phyloP scores from a whole-genome alignment of 305 asterid species.

The Fraxinus latifolia region DNA sequence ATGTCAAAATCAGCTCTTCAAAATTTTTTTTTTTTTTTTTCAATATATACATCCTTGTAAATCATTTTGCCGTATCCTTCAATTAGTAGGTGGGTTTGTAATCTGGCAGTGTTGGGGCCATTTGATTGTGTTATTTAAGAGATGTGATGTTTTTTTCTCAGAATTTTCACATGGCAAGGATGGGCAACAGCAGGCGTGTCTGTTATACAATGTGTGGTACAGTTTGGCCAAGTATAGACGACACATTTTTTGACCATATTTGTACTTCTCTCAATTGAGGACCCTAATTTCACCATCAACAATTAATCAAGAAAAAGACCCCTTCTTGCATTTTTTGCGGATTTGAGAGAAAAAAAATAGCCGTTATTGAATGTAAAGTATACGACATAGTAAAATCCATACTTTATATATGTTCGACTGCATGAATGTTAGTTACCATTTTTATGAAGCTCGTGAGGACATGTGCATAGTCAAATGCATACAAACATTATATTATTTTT shows the following conservation, averaged over 20 bases:
- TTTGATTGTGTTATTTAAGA: slow-evolving; percentile 14
- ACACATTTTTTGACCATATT: neutral
- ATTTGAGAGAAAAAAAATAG: neutral
- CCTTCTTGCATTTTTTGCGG: neutral
- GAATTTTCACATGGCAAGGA: slow-evolving; percentile 52
- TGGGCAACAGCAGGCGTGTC: slow-evolving; percentile 25
- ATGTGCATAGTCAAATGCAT: slow-evolving; percentile 29
- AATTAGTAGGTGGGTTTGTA: slow-evolving; percentile 2
- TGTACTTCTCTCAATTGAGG: neutral
- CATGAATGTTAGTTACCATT: neutral
- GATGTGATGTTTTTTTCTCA: slow-evolving; percentile 24
- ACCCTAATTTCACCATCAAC: slow-evolving; percentile 10
- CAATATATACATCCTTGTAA: neutral
- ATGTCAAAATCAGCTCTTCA: no score
- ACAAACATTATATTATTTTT: slow-evolving; percentile 18
- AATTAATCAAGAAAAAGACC: slow-evolving; percentile 3
- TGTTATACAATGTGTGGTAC: slow-evolving; percentile 10
- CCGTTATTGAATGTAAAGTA: neutral
- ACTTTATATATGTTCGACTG: neutral
- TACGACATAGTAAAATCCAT: neutral
- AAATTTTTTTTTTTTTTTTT: neutral
- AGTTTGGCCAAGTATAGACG: slow-evolving; percentile 6
- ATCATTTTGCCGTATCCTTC: neutral
- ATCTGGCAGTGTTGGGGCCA: slow-evolving; percentile 16
- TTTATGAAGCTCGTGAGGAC: slow-evolving; percentile 14